These are phyloP conservation scores for Teratosphaeria destructans DNA, from an alignment of 2,329 filamentous ascomycete species.

Conservation along the genomic window DNA sequence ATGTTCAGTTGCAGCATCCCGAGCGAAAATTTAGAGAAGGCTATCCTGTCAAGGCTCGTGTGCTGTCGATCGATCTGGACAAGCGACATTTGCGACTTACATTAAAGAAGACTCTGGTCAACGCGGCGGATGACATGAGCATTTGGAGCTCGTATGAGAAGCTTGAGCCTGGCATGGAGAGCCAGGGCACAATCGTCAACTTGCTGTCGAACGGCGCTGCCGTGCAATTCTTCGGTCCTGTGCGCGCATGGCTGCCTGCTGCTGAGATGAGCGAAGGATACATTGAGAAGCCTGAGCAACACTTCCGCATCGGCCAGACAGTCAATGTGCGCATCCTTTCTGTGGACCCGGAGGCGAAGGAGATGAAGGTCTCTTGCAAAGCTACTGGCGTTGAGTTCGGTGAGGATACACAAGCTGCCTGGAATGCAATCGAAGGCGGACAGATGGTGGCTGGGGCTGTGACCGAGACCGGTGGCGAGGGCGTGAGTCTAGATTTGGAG, in stretches of 20 bases:
- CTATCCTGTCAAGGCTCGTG: constrained; percentile 70
- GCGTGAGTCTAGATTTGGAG: constrained; percentile 58
- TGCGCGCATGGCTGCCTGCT: constrained; percentile 81
- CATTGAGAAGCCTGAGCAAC: constrained; percentile 77
- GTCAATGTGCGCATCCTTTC: constrained; percentile 82
- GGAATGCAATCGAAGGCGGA: constrained; percentile 64
- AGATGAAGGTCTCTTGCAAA: constrained; percentile 85
- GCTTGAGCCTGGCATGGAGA: constrained; percentile 63
- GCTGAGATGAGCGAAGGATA: constrained; percentile 98
- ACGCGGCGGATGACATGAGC: constrained; percentile 59
- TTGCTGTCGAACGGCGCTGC: constrained; percentile 69
- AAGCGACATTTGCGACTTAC: constrained; percentile 78
- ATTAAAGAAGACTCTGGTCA: constrained; percentile 87
- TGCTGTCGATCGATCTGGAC: constrained; percentile 66
- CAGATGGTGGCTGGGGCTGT: constrained; percentile 65
- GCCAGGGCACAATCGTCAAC: constrained; percentile 78
- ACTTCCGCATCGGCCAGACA: constrained; percentile 84
- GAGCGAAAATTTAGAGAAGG: constrained; percentile 94
- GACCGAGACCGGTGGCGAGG: constrained; percentile 34
- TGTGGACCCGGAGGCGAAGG: constrained; percentile 58
- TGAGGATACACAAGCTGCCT: constrained; percentile 61
- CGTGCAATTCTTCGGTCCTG: constrained; percentile 79
- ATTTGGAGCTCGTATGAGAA: constrained; percentile 69
- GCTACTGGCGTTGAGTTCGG: constrained; percentile 65
- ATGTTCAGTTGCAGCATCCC: constrained; percentile 77